These are phyloP conservation scores for Ambispora gerdemannii DNA, from an alignment of 192 early-diverging fungal genomes.

Conservation along the genomic window DNA sequence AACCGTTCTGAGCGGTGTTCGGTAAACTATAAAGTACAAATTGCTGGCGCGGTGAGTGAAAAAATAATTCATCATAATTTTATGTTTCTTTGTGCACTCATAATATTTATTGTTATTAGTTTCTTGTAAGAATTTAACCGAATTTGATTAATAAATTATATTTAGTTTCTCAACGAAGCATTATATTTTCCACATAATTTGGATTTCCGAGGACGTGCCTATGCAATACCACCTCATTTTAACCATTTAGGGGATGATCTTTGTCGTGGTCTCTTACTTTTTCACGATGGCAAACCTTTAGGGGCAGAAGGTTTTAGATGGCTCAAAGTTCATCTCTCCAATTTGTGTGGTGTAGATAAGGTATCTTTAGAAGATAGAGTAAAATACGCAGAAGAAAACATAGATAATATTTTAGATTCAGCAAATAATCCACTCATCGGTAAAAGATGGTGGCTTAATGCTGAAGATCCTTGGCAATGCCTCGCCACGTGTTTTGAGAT, in stretches of 20 bases:
- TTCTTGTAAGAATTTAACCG: background rate
- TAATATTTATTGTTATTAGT: background rate
- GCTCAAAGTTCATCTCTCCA: conserved; percentile 95
- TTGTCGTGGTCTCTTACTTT: conserved; percentile 88
- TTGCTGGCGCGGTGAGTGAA: conserved; percentile 76
- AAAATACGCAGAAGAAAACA: conserved; percentile 68
- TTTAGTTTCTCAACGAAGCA: conserved; percentile 74
- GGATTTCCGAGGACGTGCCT: conserved; percentile 97
- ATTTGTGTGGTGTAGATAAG: conserved; percentile 90
- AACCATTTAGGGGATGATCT: conserved; percentile 97
- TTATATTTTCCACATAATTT: conserved; percentile 98
- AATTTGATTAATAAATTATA: background rate
- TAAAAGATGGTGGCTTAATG: conserved; percentile 81
- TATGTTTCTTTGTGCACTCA: conserved; percentile 19
- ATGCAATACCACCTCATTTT: conserved; percentile 91
- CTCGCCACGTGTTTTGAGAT: conserved; percentile 88
- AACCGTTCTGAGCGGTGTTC: conserved; percentile 85
- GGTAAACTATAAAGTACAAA: conserved; percentile 94
- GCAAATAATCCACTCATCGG: conserved; percentile 79
- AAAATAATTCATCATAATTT: background rate
- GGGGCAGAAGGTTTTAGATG: conserved; percentile 78
- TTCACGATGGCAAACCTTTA: conserved; percentile 75
- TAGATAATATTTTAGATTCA: conserved; percentile 79
- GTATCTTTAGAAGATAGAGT: conserved; percentile 81
- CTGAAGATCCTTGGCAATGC: conserved; percentile 93